A percentile compares a stretch with the other conserved stretches of the same genome.
phyloP scores from a whole-genome alignment of 768 basidiomycete species.

The Lactifluus subvellereus region DNA sequence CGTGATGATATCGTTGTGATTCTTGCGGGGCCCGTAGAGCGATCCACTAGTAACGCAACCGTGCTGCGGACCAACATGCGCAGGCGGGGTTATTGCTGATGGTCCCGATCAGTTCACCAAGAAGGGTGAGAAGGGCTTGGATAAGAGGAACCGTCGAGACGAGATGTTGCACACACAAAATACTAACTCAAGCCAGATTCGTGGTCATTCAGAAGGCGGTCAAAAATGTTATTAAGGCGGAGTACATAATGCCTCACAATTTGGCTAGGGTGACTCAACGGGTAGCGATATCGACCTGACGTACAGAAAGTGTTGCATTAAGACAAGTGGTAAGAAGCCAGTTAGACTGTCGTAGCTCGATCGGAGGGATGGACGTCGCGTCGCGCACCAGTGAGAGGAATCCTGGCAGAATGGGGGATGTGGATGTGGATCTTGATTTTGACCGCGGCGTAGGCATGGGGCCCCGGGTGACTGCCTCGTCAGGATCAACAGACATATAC shows the following conservation, averaged over 20 bases:
- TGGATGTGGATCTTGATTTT: background rate
- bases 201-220: no score
- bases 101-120: constrained; percentile 47
- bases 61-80: no score
- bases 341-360: background rate
- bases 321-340: background rate
- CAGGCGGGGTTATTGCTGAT: constrained; percentile 34
- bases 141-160: background rate
- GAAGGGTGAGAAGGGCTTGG: constrained; percentile 43
- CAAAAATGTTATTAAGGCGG: background rate
- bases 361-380: background rate
- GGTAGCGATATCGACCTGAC: background rate
- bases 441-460: background rate
- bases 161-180: background rate
- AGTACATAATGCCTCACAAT: no score
- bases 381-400: background rate
- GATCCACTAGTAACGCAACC: no score
- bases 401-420: background rate
- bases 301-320: background rate
- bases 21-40: no score
- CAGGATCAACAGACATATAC: constrained; percentile 8
- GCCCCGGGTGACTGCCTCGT: constrained; percentile 5
- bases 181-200: background rate
- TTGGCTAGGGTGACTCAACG: background rate
- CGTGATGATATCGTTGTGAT: constrained; percentile 52